Percentiles rank a stretch among this genome's conserved stretches.
Conservation (phyloP, 352 stramenopile genomes). For the Globisporangium spiculum region DNA sequence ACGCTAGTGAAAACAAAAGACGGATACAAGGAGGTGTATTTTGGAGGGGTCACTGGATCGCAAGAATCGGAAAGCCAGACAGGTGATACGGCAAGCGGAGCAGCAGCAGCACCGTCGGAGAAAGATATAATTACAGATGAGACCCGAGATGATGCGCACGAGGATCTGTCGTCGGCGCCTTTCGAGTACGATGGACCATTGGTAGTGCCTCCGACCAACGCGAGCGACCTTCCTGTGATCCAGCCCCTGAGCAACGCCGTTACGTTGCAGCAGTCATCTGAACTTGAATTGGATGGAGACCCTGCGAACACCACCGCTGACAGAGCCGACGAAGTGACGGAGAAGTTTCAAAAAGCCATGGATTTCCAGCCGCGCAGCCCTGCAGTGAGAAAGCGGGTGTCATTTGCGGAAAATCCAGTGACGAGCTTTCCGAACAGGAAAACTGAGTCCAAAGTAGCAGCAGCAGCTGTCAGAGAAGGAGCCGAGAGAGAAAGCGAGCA, state of each 20-base stretch:
- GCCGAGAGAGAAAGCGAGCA: not conserved
- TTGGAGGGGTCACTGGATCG: constrained; percentile 12
- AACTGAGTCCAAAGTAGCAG: not conserved
- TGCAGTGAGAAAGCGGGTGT: constrained; percentile 15
- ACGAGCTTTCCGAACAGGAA: constrained; percentile 5
- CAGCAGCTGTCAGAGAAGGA: not conserved
- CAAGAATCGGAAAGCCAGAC: constrained; percentile 12
- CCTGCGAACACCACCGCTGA: not conserved
- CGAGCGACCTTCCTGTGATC: not conserved
- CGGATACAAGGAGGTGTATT: constrained; percentile 46
- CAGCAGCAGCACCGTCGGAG: not conserved
- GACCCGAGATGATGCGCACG: not conserved
- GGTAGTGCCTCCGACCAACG: not conserved
- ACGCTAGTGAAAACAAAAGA: constrained; percentile 51
- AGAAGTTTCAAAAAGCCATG: constrained; percentile 11
- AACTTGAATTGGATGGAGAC: not conserved
- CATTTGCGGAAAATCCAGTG: constrained; percentile 12
- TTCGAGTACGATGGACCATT: constrained; percentile 6
- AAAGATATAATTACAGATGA: not conserved
- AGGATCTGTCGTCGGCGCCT: not conserved
- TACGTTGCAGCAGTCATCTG: not conserved
- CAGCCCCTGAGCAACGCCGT: not conserved
- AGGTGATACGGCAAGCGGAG: not conserved
- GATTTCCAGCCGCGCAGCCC: constrained; percentile 11
- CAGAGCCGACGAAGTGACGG: constrained; percentile 9